Percentiles rank a stretch among this genome's conserved stretches.
phyloP scores from a whole-genome alignment of 805 yeast species.

The Hanseniaspora thailandica region DNA sequence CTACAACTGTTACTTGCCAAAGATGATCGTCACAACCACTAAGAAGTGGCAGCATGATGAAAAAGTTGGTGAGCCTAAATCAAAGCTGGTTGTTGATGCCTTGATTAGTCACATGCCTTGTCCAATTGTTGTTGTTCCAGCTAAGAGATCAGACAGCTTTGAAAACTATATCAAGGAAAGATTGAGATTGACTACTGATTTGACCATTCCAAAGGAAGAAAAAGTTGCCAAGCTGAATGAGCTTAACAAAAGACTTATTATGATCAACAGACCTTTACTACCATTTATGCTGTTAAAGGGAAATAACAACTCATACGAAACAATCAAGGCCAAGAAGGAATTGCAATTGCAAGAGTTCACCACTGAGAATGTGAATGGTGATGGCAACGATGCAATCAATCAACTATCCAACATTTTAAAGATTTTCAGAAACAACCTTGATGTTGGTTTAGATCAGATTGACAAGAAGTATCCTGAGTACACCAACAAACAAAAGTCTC shows the following conservation, averaged over 20 bases:
- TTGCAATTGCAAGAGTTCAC: constrained; percentile 6
- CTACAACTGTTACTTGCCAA: constrained; percentile 27
- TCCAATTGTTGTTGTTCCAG: constrained; percentile 26
- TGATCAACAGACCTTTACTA: not conserved
- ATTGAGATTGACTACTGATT: constrained; percentile 5
- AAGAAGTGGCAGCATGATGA: constrained; percentile 22
- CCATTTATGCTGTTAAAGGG: constrained; percentile 2
- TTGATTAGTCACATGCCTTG: constrained; percentile 23
- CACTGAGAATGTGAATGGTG: not conserved
- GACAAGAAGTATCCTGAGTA: constrained; percentile 12
- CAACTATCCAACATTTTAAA: constrained; percentile 19
- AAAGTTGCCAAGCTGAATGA: not conserved
- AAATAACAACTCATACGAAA: not conserved
- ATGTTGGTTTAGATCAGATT: constrained; percentile 15
- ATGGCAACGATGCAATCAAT: constrained; percentile 15
- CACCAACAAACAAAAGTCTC: not conserved
- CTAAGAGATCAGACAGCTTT: constrained; percentile 23
- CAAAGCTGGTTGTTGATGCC: constrained; percentile 22
- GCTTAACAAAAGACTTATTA: constrained; percentile 3
- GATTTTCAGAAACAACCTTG: constrained; percentile 19
- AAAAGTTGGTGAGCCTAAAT: constrained; percentile 22
- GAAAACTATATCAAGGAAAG: constrained; percentile 17
- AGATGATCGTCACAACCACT: constrained; percentile 23
- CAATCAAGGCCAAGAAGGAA: not conserved
- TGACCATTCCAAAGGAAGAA: constrained; percentile 16